Base-by-base conservation (phyloP, 257 asterid genomes). In the Craterostigma plantagineum region DNA sequence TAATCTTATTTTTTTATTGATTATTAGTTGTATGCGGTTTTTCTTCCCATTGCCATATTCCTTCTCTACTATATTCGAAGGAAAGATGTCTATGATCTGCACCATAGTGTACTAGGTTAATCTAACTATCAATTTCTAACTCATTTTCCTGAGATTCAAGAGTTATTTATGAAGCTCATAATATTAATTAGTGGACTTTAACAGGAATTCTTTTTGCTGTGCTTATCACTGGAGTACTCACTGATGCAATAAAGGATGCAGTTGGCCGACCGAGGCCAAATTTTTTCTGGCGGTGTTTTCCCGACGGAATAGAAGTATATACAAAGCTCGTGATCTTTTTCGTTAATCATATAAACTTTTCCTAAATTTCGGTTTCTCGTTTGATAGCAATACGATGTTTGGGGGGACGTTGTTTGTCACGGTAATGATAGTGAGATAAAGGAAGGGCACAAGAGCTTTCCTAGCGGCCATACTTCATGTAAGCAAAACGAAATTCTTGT, bases 231-330 rank as follows among this genome's bases (percentile, higher is more conserved):
- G 85, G 62, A 42, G 96, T 85, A 59, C 58, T 85, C 39, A 85
- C 92, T 46, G 96, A 85, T 66, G 82, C 96, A 51, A 85, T 85
- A 41, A 85, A 85, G 71, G 94, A 85, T 70, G 96, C 86, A 37
- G 96, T 85, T 64, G 96, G 96, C 45, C 76, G 96, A 43, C 96
- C 94, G 63, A 84, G 96, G 36, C 96, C 96, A 8, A 93, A 85
- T 54, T 85, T 85, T 69, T 85, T 77, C 34, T 85, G 96, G 96
- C 84, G 96, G 33, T 85, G 96, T 67, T 85, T 85, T 61, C 96
- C 96, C 63, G 77, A 85, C 63, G 96, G 96, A 40, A 71, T 55
- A 62, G 70, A 62, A 76, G 96, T 86, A 66, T 57, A 80, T 61
- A n/a, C n/a, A 33, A 33, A 49, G 47, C 37, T 5, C 45, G 41